Conservation (phyloP, 2,329 filamentous ascomycete genomes). For the Colletotrichum limetticola region DNA sequence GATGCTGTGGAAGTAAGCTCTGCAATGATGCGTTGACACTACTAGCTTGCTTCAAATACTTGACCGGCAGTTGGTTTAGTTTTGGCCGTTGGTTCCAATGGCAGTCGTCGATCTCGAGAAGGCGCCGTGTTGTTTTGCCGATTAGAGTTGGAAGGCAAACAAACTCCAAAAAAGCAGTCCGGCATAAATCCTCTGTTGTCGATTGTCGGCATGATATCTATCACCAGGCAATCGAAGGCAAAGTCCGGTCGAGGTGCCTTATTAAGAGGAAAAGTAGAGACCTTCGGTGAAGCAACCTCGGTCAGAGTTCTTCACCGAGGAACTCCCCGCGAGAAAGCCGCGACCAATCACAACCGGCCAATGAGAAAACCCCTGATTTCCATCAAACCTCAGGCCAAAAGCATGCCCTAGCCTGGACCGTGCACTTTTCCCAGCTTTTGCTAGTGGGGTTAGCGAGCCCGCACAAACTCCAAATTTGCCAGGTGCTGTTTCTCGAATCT, state of each 20-base stretch:
- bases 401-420: slow-evolving; percentile 32
- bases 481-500: slow-evolving; percentile 5
- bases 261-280: not conserved
- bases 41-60: not conserved
- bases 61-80: not conserved
- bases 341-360: not conserved
- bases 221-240: not conserved
- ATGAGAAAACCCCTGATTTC: not conserved
- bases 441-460: slow-evolving; percentile 33
- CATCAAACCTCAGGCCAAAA: slow-evolving; percentile 4
- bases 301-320: slow-evolving; percentile 1
- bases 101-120: not conserved
- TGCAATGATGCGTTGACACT: not conserved
- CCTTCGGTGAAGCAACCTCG: not conserved
- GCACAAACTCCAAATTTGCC: slow-evolving; percentile 29
- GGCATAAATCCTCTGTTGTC: not conserved
- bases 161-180: not conserved
- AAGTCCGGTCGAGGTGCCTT: not conserved
- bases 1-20: not conserved
- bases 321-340: not conserved
- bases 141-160: not conserved
- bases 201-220: not conserved
- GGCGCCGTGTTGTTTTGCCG: no score
- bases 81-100: not conserved
- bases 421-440: slow-evolving; percentile 1